phyloP scores from a whole-genome alignment of 2,329 filamentous ascomycete species.

The Graphilbum sp. region DNA sequence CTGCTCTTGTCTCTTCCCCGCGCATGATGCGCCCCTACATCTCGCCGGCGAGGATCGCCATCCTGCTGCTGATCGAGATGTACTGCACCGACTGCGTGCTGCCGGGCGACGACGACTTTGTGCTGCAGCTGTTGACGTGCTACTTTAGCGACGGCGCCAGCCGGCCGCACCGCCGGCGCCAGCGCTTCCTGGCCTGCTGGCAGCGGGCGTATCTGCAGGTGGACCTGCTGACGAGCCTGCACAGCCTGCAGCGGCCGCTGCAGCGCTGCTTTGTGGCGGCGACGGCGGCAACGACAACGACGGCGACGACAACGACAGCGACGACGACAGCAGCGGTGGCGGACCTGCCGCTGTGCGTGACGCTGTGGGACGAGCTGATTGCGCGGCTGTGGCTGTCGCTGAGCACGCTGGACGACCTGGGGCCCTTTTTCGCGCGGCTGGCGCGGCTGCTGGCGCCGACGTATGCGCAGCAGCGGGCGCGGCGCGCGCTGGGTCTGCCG shows the following conservation, averaged over 20 bases:
- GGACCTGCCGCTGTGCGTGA: conserved; percentile 1
- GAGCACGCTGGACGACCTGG: conserved; percentile 65
- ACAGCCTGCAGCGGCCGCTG: conserved; percentile 6
- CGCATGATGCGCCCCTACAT: conserved; percentile 7
- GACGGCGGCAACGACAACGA: neutral
- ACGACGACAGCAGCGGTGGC: neutral
- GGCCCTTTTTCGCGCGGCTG: conserved; percentile 54
- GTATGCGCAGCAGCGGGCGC: conserved; percentile 40
- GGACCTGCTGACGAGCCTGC: conserved; percentile 26
- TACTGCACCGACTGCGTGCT: conserved; percentile 52
- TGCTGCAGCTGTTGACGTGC: conserved; percentile 23
- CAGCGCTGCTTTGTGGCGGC: conserved; percentile 4
- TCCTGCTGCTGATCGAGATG: conserved; percentile 65
- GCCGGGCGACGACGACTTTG: conserved; percentile 22
- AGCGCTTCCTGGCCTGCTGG: conserved; percentile 22
- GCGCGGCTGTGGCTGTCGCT: conserved; percentile 61
- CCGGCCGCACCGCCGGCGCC: conserved; percentile 10
- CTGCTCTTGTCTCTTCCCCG: neutral
- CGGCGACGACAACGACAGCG: neutral
- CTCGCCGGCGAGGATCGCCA: conserved; percentile 45
- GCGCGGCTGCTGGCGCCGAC: conserved; percentile 41
- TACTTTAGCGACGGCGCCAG: conserved; percentile 30
- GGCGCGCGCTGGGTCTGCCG: conserved; percentile 29
- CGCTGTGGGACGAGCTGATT: conserved; percentile 72
- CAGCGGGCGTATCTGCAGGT: conserved; percentile 31